These are phyloP conservation scores for Brettanomyces sp. DNA, from an alignment of 805 yeast genomes.

Conservation along the genomic window DNA sequence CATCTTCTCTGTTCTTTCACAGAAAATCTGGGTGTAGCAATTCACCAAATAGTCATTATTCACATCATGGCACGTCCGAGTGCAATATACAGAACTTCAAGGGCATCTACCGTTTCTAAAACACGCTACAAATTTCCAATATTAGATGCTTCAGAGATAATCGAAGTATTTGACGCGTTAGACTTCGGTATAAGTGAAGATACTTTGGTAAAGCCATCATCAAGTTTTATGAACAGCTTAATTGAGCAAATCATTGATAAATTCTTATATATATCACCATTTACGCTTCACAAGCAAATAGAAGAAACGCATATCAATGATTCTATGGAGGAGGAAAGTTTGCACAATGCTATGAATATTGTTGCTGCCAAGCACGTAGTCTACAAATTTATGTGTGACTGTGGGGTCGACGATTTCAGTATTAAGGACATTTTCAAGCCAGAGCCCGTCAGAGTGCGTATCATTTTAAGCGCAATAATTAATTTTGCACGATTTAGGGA, in stretches of 20 bases:
- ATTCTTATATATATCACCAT: slow-evolving; percentile 25
- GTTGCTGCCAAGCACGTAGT: slow-evolving; percentile 53
- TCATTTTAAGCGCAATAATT: slow-evolving; percentile 72
- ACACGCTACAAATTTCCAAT: slow-evolving; percentile 26
- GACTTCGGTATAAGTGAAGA: slow-evolving; percentile 22
- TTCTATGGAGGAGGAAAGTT: slow-evolving; percentile 4
- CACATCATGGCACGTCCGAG: slow-evolving; percentile 27
- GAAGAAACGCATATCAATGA: slow-evolving; percentile 13
- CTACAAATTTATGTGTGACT: slow-evolving; percentile 51
- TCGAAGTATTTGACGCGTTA: slow-evolving; percentile 18
- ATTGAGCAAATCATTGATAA: slow-evolving; percentile 27
- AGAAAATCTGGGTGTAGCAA: background rate
- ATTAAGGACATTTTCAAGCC: slow-evolving; percentile 70
- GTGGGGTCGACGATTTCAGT: slow-evolving; percentile 73
- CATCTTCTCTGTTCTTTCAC: background rate
- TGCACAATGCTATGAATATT: slow-evolving; percentile 35
- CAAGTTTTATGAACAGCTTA: slow-evolving; percentile 23
- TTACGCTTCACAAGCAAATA: slow-evolving; percentile 18
- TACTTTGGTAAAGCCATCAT: slow-evolving; percentile 21
- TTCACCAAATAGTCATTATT: background rate
- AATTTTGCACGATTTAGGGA: slow-evolving; percentile 82
- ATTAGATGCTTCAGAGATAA: slow-evolving; percentile 20
- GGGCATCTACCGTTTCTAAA: slow-evolving; percentile 10
- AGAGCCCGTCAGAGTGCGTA: slow-evolving; percentile 53
- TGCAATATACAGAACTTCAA: slow-evolving; percentile 24